Evolutionary conservation across 148 eudicot species (phyloP).

Genomic region (Vaccinium macrocarpon): DNA sequence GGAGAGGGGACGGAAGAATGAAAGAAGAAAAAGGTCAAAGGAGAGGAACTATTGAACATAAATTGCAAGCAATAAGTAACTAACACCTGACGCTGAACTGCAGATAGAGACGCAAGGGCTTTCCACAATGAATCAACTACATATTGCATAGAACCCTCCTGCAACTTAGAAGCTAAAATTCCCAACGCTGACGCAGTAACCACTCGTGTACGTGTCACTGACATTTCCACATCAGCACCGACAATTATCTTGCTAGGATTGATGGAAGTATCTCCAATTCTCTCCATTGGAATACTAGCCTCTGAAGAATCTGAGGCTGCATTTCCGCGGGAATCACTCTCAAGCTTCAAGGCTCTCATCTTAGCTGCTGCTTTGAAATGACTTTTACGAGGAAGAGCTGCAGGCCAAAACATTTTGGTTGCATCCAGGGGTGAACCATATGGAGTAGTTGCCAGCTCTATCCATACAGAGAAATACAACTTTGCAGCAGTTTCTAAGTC

Average conservation of each 20-base stretch:
- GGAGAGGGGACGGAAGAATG: background rate
- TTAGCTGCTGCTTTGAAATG: slow-evolving; percentile 79
- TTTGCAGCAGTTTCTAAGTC: slow-evolving; percentile 75
- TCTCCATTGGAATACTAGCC: slow-evolving; percentile 44
- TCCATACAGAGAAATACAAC: slow-evolving; percentile 71
- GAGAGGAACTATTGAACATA: background rate
- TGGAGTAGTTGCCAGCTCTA: slow-evolving; percentile 83
- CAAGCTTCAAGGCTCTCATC: slow-evolving; percentile 77
- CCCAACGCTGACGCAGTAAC: slow-evolving; percentile 88
- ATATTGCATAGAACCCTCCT: slow-evolving; percentile 47
- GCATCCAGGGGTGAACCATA: slow-evolving; percentile 85
- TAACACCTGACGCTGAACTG: slow-evolving; percentile 89
- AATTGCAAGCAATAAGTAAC: background rate
- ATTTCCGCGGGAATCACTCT: slow-evolving; percentile 38
- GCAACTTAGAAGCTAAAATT: slow-evolving; percentile 76
- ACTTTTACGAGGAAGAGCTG: slow-evolving; percentile 79
- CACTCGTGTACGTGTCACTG: slow-evolving; percentile 86
- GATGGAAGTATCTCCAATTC: slow-evolving; percentile 50
- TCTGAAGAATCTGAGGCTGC: slow-evolving; percentile 36
- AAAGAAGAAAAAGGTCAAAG: background rate
- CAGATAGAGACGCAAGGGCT: slow-evolving; percentile 70
- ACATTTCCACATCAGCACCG: slow-evolving; percentile 85
- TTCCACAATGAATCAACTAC: slow-evolving; percentile 77
- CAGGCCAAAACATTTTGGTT: slow-evolving; percentile 95
- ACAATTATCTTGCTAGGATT: slow-evolving; percentile 66